These are phyloP conservation scores for Lactuca sativa DNA, from an alignment of 129 eudicot genomes.

Conservation along the genomic window DNA sequence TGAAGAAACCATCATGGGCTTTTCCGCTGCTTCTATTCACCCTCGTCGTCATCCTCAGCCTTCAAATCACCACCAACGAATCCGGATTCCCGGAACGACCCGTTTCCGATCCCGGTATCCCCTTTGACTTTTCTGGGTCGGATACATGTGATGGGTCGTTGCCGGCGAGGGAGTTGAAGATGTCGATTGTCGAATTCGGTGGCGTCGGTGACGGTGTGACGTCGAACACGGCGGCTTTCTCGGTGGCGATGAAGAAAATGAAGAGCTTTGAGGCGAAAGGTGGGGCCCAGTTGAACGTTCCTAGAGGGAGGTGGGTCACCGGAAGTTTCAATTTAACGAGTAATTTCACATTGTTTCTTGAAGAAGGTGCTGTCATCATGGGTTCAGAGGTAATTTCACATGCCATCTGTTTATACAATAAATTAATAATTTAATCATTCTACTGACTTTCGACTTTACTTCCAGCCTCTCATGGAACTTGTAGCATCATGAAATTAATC, in stretches of 20 bases:
- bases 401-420: neutral
- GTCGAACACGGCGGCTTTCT: constrained; percentile 87
- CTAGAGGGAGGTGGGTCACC: constrained; percentile 78
- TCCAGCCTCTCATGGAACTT: neutral
- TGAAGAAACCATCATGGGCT: constrained; percentile 64
- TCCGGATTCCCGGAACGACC: constrained; percentile 22
- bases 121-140: constrained; percentile 39
- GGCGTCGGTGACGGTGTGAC: constrained; percentile 95
- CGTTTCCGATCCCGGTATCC: constrained; percentile 14
- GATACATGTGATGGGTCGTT: constrained; percentile 39
- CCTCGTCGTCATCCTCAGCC: constrained; percentile 38
- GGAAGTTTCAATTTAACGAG: constrained; percentile 91
- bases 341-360: constrained; percentile 84
- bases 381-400: constrained; percentile 73
- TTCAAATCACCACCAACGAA: constrained; percentile 50
- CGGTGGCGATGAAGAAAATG: constrained; percentile 61
- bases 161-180: constrained; percentile 55
- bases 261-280: constrained; percentile 44
- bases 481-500: constrained; percentile 4
- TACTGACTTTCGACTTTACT: neutral
- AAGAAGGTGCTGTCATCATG: constrained; percentile 81
- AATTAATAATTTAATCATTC: constrained; percentile 5
- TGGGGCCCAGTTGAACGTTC: constrained; percentile 90
- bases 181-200: constrained; percentile 71
- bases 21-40: constrained; percentile 48